These are phyloP conservation scores for Fomes fomentarius DNA, from an alignment of 1,284 basidiomycete genomes.

Conservation along the genomic window DNA sequence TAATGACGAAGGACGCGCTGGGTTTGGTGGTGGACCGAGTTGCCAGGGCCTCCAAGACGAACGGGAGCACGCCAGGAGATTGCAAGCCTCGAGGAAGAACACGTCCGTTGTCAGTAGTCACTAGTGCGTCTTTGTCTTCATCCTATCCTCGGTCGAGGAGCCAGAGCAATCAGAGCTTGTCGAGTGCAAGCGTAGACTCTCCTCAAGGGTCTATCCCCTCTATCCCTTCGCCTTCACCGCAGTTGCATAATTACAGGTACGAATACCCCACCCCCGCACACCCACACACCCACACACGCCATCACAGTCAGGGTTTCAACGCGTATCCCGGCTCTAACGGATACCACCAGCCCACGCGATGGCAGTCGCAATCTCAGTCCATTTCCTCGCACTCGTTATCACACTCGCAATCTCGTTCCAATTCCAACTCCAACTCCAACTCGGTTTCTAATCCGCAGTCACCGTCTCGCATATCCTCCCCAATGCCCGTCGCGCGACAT, in stretches of 20 bases:
- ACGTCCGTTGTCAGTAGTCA: conserved; percentile 35
- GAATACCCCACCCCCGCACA: neutral
- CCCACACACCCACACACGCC: conserved; percentile 3
- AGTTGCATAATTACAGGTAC: conserved; percentile 25
- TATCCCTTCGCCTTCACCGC: conserved; percentile 70
- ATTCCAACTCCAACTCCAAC: conserved; percentile 4
- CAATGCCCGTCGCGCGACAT: conserved; percentile 47
- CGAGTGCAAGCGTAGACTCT: conserved; percentile 66
- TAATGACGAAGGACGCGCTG: conserved; percentile 72
- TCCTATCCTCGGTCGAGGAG: conserved; percentile 26
- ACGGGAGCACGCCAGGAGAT: conserved; percentile 46
- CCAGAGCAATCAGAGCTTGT: conserved; percentile 56
- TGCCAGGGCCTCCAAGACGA: conserved; percentile 4
- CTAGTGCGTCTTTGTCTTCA: conserved; percentile 19
- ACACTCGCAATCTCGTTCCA: too few species aligned
- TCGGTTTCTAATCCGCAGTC: conserved; percentile 20
- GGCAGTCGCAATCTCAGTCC: conserved; percentile 11
- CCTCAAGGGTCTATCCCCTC: conserved; percentile 77
- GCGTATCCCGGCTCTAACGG: neutral
- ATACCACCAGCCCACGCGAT: conserved; percentile 6
- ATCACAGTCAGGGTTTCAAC: conserved; percentile 8
- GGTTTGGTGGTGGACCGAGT: conserved; percentile 64
- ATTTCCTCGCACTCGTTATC: conserved; percentile 13
- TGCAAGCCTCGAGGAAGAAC: conserved; percentile 49
- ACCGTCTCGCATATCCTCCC: conserved; percentile 32